These are phyloP conservation scores for Candida mesenterica DNA, from an alignment of 1,139 yeast genomes.

Conservation along the genomic window DNA sequence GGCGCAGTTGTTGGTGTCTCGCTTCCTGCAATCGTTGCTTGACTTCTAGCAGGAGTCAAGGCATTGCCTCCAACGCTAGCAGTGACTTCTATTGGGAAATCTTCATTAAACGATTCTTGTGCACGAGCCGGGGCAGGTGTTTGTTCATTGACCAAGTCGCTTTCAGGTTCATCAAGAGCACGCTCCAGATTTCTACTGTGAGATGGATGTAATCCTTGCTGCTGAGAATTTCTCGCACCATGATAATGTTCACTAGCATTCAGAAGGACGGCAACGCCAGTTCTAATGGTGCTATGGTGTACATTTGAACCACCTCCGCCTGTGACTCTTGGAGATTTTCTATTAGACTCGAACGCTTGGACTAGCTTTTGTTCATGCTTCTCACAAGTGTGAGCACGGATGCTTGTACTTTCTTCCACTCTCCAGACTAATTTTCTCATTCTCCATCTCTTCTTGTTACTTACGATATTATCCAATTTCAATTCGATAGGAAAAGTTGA, in stretches of 20 bases:
- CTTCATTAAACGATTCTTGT: constrained; percentile 29
- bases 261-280: constrained; percentile 22
- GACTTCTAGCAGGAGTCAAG: constrained; percentile 3
- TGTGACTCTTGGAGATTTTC: constrained; percentile 11
- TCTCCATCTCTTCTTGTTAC: constrained; percentile 72
- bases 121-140: constrained; percentile 26
- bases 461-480: constrained; percentile 73
- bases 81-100: constrained; percentile 17
- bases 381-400: constrained; percentile 57
- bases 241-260: constrained; percentile 12
- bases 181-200: neutral
- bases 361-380: constrained; percentile 51
- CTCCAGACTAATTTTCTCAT: constrained; percentile 89
- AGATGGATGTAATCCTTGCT: neutral
- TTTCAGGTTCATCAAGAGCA: constrained; percentile 9
- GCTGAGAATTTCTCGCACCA: constrained; percentile 2
- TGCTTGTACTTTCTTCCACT: constrained; percentile 75
- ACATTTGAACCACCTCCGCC: constrained; percentile 18
- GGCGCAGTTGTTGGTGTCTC: constrained; percentile 8
- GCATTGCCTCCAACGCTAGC: constrained; percentile 1
- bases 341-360: constrained; percentile 46
- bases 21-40: neutral
- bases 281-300: constrained; percentile 43
- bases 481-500: constrained; percentile 82
- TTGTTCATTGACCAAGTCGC: constrained; percentile 21